A percentile compares a stretch with the other conserved stretches of the same genome.
phyloP scores from a whole-genome alignment of 1,139 yeast species.

The Suhomyces wounanorum region DNA sequence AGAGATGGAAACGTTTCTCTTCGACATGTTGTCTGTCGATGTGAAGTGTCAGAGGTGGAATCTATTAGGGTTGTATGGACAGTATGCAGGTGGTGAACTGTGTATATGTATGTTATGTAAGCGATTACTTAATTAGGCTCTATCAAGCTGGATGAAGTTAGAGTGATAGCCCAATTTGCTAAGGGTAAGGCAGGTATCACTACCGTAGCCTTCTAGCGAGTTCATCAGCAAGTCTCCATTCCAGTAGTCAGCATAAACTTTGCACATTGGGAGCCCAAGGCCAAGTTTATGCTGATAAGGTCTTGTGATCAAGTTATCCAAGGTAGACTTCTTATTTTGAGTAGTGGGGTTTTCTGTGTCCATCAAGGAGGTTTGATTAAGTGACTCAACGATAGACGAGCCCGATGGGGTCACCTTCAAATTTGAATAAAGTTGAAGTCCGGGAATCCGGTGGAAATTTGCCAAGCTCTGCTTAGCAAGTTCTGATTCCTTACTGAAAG shows the following conservation, averaged over 20 bases:
- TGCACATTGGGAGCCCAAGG: slow-evolving; percentile 87
- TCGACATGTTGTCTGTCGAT: slow-evolving; percentile 9
- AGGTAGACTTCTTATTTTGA: slow-evolving; percentile 36
- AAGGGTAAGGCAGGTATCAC: slow-evolving; percentile 79
- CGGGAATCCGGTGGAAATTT: slow-evolving; percentile 71
- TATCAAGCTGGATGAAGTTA: slow-evolving; percentile 67
- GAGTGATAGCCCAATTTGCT: slow-evolving; percentile 75
- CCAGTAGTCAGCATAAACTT: slow-evolving; percentile 95
- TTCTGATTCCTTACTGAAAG: slow-evolving; percentile 71
- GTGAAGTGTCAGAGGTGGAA: not conserved
- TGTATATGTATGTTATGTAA: not conserved
- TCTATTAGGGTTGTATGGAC: not conserved
- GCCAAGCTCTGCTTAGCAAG: slow-evolving; percentile 57
- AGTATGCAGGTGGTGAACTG: too few relatives aligned
- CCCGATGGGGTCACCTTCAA: slow-evolving; percentile 44
- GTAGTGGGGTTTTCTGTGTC: slow-evolving; percentile 39
- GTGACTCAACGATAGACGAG: slow-evolving; percentile 35
- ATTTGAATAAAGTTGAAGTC: slow-evolving; percentile 47
- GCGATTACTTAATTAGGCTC: slow-evolving; percentile 42
- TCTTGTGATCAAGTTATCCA: slow-evolving; percentile 58
- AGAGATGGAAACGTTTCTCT: slow-evolving; percentile 23
- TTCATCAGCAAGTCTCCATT: slow-evolving; percentile 83
- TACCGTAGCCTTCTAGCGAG: slow-evolving; percentile 86
- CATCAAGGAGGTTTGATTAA: slow-evolving; percentile 39
- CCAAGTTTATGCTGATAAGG: slow-evolving; percentile 78